These are phyloP conservation scores for Melocanna baccifera DNA, from an alignment of 176 grass and related monocot genomes.

Conservation along the genomic window DNA sequence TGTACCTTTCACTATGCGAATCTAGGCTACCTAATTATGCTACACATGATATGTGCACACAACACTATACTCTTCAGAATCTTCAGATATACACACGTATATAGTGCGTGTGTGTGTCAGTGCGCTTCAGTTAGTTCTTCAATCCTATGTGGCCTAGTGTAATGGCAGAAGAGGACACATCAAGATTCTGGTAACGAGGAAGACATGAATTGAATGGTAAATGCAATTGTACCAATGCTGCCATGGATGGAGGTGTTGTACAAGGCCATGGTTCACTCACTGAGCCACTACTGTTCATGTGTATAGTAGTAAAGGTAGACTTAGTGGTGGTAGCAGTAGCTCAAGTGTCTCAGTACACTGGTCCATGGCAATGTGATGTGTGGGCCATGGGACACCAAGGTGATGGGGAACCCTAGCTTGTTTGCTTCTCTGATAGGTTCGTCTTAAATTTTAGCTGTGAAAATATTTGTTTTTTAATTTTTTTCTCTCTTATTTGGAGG, in stretches of 20 bases:
- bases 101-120: neutral
- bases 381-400: slow-evolving; percentile 11
- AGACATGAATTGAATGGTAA: neutral
- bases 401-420: slow-evolving; percentile 42
- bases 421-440: slow-evolving; percentile 5
- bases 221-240: neutral
- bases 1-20: slow-evolving; percentile 24
- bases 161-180: neutral
- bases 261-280: neutral
- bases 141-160: neutral
- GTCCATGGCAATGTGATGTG: slow-evolving; percentile 37
- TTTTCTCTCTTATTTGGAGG: neutral
- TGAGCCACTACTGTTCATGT: neutral
- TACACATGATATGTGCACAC: neutral
- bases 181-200: slow-evolving; percentile 16
- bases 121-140: neutral
- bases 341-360: slow-evolving; percentile 50
- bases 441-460: neutral
- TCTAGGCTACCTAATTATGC: slow-evolving; percentile 26
- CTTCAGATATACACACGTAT: neutral
- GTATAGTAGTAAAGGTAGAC: neutral
- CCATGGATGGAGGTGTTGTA: neutral
- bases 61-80: neutral
- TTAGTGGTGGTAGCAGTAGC: slow-evolving; percentile 28
- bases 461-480: neutral